Base-by-base conservation (phyloP, 352 stramenopile genomes). In the Thalassiosira gravida region DNA sequence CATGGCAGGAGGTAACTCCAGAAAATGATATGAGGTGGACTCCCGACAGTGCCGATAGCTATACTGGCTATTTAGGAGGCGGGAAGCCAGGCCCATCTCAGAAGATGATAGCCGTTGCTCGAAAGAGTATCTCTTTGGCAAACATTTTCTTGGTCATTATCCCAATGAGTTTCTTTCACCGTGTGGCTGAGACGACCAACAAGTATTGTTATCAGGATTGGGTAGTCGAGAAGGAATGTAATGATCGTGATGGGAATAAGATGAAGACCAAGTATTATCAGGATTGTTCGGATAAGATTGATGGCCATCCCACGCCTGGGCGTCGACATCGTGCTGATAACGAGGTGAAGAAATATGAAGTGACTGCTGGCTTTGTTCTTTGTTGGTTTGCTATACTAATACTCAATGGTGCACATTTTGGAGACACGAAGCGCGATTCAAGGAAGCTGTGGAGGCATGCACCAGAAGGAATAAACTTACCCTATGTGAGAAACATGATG, bases 401-500 rank as follows among this genome's bases (percentile, higher is more conserved):
- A 59, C 7, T 74, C 3, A 24, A 59, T 7, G 66, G 66, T 35
- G 66, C 25, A 42, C 39, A 78, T 46, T 72, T 72, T 63, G 24
- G 55, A 9, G 18, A 25, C 16, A 37, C 24, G 13, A 63, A 65
- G 35, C 35, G 18, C 8, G 18, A 16, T n/a, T 16, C 11, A 18
- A 5, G 18, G 2, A 49, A 49, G 8, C 8, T 49, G 8, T 49
- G 42, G 42, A 14, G 42, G 3, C 2, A 2, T 20, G 3, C 35
- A 22, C 66, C 59, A 47, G 29, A 62, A 25, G 71, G 71, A 22
- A 0, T 74, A 8, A 39, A 1, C n/a, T 20, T 69, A 1, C 27
- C 62, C 0, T 80, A 69, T 49, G 16, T 80, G 16, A 24, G 62
- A 37, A 80, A 80, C 59, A 30, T 62, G 0, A 80, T 74, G 62